A percentile compares a stretch with the other conserved stretches of the same genome.
These are phyloP conservation scores for Entomortierella chlamydospora DNA, from an alignment of 192 early-diverging fungal species.

Conservation along the genomic window DNA sequence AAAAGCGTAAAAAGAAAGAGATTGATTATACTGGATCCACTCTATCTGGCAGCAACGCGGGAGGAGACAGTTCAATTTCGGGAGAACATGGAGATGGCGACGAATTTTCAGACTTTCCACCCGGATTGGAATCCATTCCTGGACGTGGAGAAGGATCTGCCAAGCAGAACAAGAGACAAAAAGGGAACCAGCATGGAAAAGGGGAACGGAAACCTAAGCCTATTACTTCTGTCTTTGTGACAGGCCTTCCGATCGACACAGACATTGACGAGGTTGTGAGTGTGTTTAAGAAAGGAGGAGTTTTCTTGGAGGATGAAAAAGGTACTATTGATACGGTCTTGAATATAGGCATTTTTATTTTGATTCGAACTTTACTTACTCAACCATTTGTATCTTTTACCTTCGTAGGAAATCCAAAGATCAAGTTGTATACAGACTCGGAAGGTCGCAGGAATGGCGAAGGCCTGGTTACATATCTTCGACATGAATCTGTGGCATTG, in stretches of 20 bases:
- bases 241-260: constrained; percentile 83
- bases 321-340: constrained; percentile 9
- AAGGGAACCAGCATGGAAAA: constrained; percentile 63
- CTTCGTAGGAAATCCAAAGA: constrained; percentile 78
- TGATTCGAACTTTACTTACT: neutral
- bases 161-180: constrained; percentile 43
- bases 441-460: constrained; percentile 86
- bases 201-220: constrained; percentile 60
- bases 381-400: neutral
- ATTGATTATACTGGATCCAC: constrained; percentile 29
- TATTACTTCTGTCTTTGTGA: constrained; percentile 89
- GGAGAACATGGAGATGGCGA: neutral
- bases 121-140: constrained; percentile 23
- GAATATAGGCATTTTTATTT: neutral
- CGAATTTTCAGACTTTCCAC: neutral
- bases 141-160: constrained; percentile 13
- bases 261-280: constrained; percentile 83
- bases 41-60: too few relatives aligned
- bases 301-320: constrained; percentile 80
- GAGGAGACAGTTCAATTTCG: neutral
- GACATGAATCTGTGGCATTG: constrained; percentile 89
- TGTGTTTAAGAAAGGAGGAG: constrained; percentile 80
- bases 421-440: constrained; percentile 90
- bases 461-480: constrained; percentile 91
- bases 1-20: constrained; percentile 41